Percentiles rank a stretch among this genome's conserved stretches.
Conservation (phyloP, 805 yeast genomes). For the Suhomyces kilbournensis region DNA sequence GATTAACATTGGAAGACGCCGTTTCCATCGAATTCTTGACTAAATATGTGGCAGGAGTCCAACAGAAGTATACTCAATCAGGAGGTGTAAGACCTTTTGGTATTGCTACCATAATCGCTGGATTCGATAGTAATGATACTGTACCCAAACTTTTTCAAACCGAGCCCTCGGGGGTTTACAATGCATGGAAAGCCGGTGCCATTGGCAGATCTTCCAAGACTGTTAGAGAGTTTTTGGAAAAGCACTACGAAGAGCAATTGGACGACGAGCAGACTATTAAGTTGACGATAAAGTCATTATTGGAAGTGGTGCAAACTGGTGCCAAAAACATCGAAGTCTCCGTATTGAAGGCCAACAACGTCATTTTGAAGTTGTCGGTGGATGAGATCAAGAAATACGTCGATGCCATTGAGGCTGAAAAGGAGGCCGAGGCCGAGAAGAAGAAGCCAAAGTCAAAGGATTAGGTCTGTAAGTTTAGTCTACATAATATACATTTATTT, state of each 20-base stretch:
- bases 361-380: conserved; percentile 56
- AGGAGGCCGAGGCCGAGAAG: conserved; percentile 77
- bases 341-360: conserved; percentile 69
- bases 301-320: conserved; percentile 98
- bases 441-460: conserved; percentile 44
- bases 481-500: not conserved
- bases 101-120: conserved; percentile 90
- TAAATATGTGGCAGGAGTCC: conserved; percentile 94
- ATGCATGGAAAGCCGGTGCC: conserved; percentile 97
- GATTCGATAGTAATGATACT: conserved; percentile 83
- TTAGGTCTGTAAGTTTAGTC: not conserved
- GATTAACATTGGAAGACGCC: conserved; percentile 91
- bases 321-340: conserved; percentile 94
- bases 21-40: conserved; percentile 90
- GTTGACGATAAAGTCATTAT: conserved; percentile 78
- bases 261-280: conserved; percentile 69
- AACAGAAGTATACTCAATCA: conserved; percentile 93
- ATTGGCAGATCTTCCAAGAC: conserved; percentile 95
- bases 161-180: conserved; percentile 95
- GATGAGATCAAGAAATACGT: conserved; percentile 77
- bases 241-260: conserved; percentile 66
- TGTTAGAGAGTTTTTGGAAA: conserved; percentile 91
- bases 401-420: conserved; percentile 81
- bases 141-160: conserved; percentile 87
- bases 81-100: conserved; percentile 99